Percentiles rank a stretch among this genome's conserved stretches.
These are phyloP conservation scores for Erythrobasidium hasegawianum DNA, from an alignment of 1,284 basidiomycete species.

Conservation along the genomic window DNA sequence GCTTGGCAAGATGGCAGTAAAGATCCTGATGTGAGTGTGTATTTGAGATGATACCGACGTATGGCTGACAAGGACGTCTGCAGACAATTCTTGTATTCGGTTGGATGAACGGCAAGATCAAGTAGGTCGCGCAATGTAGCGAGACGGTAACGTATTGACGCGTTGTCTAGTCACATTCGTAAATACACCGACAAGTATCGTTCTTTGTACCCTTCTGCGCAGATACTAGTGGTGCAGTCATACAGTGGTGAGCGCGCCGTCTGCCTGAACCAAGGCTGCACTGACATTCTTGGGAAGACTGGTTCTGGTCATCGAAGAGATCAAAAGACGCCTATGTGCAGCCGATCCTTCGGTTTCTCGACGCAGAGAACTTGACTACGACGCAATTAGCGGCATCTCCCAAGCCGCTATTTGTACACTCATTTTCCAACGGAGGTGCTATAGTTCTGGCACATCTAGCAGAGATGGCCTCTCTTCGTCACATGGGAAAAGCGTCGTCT, in stretches of 20 bases:
- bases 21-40: conserved; percentile 14
- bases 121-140: background rate
- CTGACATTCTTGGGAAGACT: conserved; percentile 2
- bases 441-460: conserved; percentile 14
- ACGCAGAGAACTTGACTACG: background rate
- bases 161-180: conserved; percentile 16
- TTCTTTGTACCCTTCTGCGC: conserved; percentile 10
- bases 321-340: conserved; percentile 3
- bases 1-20: conserved; percentile 2
- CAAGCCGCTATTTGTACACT: conserved; percentile 9
- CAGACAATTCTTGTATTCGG: conserved; percentile 31
- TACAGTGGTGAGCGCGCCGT: conserved; percentile 22
- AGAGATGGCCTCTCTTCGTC: conserved; percentile 1
- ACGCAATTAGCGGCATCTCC: background rate
- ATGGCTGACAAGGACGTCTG: background rate
- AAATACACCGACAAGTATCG: conserved; percentile 30
- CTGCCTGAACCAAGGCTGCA: background rate
- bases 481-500: background rate
- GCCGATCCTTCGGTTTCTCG: conserved; percentile 9
- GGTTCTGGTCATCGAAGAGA: conserved; percentile 20
- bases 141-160: background rate
- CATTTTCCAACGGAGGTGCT: conserved; percentile 30
- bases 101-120: conserved; percentile 32
- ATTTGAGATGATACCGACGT: background rate
- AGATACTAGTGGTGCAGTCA: conserved; percentile 16